Base-by-base conservation (phyloP, 1,139 yeast species). In the Meyerozyma sp. region DNA sequence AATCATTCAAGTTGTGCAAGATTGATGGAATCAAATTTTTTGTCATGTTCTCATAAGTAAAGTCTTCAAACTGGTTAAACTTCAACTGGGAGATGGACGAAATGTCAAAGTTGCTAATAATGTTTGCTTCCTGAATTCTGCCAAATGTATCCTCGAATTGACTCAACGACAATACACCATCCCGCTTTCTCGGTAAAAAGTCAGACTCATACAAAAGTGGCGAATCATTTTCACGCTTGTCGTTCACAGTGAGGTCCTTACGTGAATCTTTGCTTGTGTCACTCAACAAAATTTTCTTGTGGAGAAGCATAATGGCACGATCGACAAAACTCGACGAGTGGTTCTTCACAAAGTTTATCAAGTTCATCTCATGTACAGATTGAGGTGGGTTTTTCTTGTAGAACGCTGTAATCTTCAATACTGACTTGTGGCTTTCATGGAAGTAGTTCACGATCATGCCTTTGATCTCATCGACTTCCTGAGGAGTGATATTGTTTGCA, bases 1-100 rank as follows among this genome's bases (percentile, higher is more conserved):
- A 79, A 49, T 77, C 81, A 51, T 77, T 76, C 49, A 79, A 59
- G 51, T 78, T 79, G 53, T 79, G 84, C 38, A 80, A 56, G n/a
- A 81, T 68, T 1, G 81, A 72, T 1, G 85, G 84, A 32, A 80
- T 69, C 48, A 80, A 61, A 55, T 79, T 79, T 50, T 67, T 75
- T 32, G 74, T 66, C 48, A 79, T 57, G 54, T 77, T 77, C 41
- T 72, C 77, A 51, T 78, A 80, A 7, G 68, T 63, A 55, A 76
- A 64, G 49, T 63, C 55, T 41, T 61, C 66, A 42, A 50, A 51
- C 44, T 66, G 68, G 42, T 61, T 57, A 50, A 73, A 65, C 40
- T 65, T 62, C 26, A 75, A 53, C 45, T 62, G 68, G 26, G 69
- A 60, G 27, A 70, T 63, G 2, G 72, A 61, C 1, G 71, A 60